phyloP scores from a whole-genome alignment of 1,284 basidiomycete species.

The Phellopilus nigrolimitatus region DNA sequence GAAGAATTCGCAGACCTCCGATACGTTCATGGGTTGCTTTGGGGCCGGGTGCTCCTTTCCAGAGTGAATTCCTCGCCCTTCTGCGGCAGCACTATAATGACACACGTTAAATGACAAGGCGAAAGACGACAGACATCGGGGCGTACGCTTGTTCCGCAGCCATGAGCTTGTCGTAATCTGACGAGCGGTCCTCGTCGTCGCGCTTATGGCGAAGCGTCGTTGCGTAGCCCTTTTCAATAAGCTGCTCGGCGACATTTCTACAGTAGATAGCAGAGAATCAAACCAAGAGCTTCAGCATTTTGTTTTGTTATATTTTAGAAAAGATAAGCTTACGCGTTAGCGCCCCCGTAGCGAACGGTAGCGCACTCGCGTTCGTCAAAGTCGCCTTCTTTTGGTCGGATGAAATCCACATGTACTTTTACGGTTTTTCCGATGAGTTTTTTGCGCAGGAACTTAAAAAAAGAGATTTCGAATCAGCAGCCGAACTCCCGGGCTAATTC shows the following conservation, averaged over 20 bases:
- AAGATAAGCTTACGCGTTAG: conserved; percentile 52
- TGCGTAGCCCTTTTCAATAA: conserved; percentile 91
- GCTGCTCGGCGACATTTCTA: conserved; percentile 87
- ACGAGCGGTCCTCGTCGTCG: conserved; percentile 92
- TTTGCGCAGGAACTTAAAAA: conserved; percentile 73
- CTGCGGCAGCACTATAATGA: conserved; percentile 62
- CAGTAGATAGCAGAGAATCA: conserved; percentile 1
- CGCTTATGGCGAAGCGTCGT: conserved; percentile 88
- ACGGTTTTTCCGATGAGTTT: conserved; percentile 89
- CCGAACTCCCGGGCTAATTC: neutral
- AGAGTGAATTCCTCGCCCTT: conserved; percentile 86
- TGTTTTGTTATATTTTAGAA: neutral
- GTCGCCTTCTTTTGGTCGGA: conserved; percentile 89
- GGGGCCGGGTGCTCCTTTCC: conserved; percentile 80
- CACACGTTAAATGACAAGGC: neutral
- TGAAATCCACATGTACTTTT: conserved; percentile 80
- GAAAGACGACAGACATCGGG: neutral
- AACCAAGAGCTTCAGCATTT: neutral
- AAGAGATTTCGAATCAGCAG: neutral
- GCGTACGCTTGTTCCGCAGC: conserved; percentile 86
- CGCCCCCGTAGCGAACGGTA: conserved; percentile 80
- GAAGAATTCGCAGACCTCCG: conserved; percentile 55
- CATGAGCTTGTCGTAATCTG: conserved; percentile 94
- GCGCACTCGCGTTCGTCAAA: conserved; percentile 91
- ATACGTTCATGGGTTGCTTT: conserved; percentile 79